Base-by-base conservation (phyloP, 2,329 filamentous ascomycete genomes). In the Fusarium vanettenii region DNA sequence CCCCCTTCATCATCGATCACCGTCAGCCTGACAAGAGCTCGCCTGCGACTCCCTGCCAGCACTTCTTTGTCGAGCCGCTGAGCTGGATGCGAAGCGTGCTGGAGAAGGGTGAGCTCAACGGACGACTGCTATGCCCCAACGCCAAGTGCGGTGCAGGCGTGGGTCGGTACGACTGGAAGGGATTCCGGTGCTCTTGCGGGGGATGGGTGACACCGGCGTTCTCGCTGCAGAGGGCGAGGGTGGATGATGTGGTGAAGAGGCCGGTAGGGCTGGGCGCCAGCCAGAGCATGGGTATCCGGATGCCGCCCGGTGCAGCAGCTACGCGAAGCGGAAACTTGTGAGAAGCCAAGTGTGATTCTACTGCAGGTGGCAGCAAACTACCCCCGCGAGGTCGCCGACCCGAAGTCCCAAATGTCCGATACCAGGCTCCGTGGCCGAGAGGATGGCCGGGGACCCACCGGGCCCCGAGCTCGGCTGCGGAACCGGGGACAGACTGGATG, bases 91-190 rank as follows among this genome's bases (percentile, higher is more conserved):
- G 94, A 8, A 86, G 92, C 1, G 92, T 92, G 78, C 90, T 99
- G 4, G 93, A 95, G 78, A 89, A 93, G 79, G 95, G 94, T 31
- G 90, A 92, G 71, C 87, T 98, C 27, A 94, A 95, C 70, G 97
- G 97, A 27, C 91, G 96, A 11, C 87, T 99, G 35, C 90, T 92
- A 68, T 99, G 97, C 79, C 96, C 97, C 11, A 93, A 92, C 76
- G 69, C 81, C 10, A 93, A 92, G 79, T 99, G 97, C 82, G 91
- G 90, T 56, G 91, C 94, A 45, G 95, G 94, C 62, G 91, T 98
- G 57, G 97, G 97, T 43, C 94, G 97, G 78, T 99, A 98, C 81
- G 94, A 96, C 62, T 99, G 97, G 97, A 95, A 97, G 82, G 97
- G 97, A 16, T 93, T 98, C 88, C 92, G 92, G 81, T 99, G 97